Percentiles rank a stretch among this genome's conserved stretches.
These are phyloP conservation scores for Escallonia herrerae DNA, from an alignment of 129 eudicot species.

Conservation along the genomic window DNA sequence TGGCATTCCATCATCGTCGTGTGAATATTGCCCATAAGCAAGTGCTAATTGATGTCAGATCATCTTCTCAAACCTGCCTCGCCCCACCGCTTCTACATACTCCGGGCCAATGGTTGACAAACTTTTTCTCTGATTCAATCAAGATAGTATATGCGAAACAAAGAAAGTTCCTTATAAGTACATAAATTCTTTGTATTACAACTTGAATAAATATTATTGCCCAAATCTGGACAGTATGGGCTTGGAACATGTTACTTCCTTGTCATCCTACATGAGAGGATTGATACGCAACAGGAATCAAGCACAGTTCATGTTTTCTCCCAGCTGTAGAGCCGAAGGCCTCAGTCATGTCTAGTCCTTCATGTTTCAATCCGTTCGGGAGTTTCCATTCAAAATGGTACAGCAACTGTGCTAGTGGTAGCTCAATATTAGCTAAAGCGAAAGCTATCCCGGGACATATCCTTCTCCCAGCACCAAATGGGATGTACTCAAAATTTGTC, in stretches of 20 bases:
- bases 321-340: constrained; percentile 27
- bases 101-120: too few species aligned
- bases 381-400: constrained; percentile 56
- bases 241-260: not conserved
- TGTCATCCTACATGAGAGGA: constrained; percentile 10
- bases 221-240: not conserved
- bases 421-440: constrained; percentile 30
- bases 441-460: constrained; percentile 38
- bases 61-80: too few species aligned
- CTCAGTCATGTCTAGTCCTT: constrained; percentile 40
- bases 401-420: constrained; percentile 24
- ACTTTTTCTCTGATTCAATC: too few species aligned
- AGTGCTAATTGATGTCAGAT: too few species aligned
- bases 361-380: constrained; percentile 24
- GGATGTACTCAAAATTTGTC: constrained; percentile 29
- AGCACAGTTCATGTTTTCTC: constrained; percentile 24
- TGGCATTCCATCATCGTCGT: too few species aligned
- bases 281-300: constrained; percentile 27
- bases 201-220: too few species aligned
- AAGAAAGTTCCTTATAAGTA: too few species aligned
- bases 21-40: too few species aligned
- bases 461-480: constrained; percentile 52
- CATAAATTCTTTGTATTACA: too few species aligned
- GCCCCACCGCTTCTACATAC: too few species aligned
- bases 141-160: too few species aligned